phyloP scores from a whole-genome alignment of 371 early-diverging fungal genomes.

The Mortierella sp. region DNA sequence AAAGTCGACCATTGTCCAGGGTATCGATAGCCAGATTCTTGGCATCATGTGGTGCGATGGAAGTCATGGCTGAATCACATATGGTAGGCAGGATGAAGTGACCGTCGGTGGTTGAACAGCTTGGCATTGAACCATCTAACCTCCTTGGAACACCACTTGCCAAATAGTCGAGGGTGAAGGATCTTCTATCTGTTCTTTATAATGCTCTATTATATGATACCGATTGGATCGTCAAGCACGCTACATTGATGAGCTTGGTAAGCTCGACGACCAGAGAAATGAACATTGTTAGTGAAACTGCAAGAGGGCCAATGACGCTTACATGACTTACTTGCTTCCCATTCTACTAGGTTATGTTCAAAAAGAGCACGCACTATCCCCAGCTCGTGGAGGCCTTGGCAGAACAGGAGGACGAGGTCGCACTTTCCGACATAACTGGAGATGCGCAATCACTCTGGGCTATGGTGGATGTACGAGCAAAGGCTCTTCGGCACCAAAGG shows the following conservation, averaged over 20 bases:
- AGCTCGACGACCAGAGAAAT: not conserved
- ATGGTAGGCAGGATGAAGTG: constrained; percentile 23
- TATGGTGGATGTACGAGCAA: constrained; percentile 3
- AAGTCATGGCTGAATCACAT: constrained; percentile 4
- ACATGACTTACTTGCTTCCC: not conserved
- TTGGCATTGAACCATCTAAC: not conserved
- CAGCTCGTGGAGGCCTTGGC: constrained; percentile 3
- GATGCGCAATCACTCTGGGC: constrained; percentile 12
- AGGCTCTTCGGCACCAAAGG: not conserved
- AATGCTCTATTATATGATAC: constrained; percentile 10
- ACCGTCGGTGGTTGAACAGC: no score
- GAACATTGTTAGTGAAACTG: not conserved
- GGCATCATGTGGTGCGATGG: constrained; percentile 14
- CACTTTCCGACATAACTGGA: not conserved
- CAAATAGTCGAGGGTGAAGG: constrained; percentile 4
- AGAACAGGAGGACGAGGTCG: constrained; percentile 1
- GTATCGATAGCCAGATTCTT: constrained; percentile 26
- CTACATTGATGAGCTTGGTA: constrained; percentile 22
- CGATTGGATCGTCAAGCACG: constrained; percentile 24
- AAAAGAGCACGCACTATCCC: not conserved
- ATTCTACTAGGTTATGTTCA: constrained; percentile 8
- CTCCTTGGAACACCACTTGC: no score
- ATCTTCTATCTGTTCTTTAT: constrained; percentile 6
- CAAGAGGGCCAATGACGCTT: not conserved
- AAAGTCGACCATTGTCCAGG: constrained; percentile 20